Percentiles rank a stretch among this genome's conserved stretches.
Evolutionary conservation across 2,329 filamentous ascomycete species (phyloP).

Genomic region (Penicillium sp.): DNA sequence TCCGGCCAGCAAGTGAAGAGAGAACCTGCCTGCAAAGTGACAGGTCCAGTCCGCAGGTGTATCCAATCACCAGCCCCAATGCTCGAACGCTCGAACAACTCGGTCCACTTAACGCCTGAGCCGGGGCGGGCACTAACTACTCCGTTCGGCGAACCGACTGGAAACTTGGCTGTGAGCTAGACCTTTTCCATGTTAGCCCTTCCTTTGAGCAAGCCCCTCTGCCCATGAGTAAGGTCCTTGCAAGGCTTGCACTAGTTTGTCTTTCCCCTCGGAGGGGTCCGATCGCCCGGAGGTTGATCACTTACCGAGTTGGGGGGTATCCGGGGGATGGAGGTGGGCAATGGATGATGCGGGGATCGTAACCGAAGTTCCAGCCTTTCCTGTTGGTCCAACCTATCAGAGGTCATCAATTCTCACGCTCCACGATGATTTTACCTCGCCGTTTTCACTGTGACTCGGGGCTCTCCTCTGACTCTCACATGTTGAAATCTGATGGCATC

Average conservation of each 20-base stretch:
- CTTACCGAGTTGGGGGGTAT: conserved; percentile 6
- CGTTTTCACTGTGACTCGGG: neutral
- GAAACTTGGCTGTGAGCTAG: neutral
- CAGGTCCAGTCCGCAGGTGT: neutral
- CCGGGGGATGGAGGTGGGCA: conserved; percentile 11
- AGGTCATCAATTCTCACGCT: neutral
- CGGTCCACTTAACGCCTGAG: neutral
- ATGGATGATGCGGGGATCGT: conserved; percentile 18
- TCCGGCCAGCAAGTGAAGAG: neutral
- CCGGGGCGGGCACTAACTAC: conserved; percentile 5
- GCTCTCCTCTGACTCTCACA: conserved; percentile 15
- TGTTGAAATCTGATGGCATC: conserved; percentile 4
- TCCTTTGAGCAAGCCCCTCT: neutral
- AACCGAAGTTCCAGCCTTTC: neutral
- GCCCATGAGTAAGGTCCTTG: neutral
- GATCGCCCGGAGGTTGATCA: conserved; percentile 21
- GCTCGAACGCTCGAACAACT: neutral
- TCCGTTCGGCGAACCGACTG: conserved; percentile 4
- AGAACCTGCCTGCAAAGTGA: conserved; percentile 7
- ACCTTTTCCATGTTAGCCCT: neutral
- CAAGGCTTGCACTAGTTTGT: neutral
- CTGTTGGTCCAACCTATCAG: neutral
- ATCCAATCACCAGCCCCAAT: neutral
- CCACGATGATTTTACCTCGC: neutral
- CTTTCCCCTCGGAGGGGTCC: conserved; percentile 8